phyloP scores from a whole-genome alignment of 2,329 filamentous ascomycete species.

The Venturia aucupariae region DNA sequence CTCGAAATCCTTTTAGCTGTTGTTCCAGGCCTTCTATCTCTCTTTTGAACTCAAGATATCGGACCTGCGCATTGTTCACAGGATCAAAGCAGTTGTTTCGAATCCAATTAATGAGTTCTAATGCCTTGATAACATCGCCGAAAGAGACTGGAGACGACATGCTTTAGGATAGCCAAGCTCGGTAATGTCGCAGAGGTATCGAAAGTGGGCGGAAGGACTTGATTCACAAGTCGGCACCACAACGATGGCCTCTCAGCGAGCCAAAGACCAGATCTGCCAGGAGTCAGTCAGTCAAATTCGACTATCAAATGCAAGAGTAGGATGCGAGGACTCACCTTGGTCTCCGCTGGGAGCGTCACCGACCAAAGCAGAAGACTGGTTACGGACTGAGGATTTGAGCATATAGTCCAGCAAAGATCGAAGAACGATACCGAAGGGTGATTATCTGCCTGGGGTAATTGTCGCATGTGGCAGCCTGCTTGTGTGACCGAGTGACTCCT shows the following conservation, averaged over 20 bases:
- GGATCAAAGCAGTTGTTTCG: slow-evolving; percentile 17
- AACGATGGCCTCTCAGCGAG: not conserved
- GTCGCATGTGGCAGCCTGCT: no score
- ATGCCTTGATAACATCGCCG: slow-evolving; percentile 12
- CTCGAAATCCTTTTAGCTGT: slow-evolving; percentile 17
- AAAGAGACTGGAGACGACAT: slow-evolving; percentile 10
- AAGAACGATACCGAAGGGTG: no score
- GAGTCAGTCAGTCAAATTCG: no score
- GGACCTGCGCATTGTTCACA: slow-evolving; percentile 18
- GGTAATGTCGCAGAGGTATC: not conserved
- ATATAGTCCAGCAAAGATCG: no score
- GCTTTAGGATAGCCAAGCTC: not conserved
- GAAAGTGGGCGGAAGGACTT: not conserved
- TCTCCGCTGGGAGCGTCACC: no score
- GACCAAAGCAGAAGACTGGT: no score
- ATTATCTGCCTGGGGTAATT: no score
- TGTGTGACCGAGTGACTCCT: no score
- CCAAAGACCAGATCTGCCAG: not conserved
- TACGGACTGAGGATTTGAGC: no score
- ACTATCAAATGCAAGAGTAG: no score
- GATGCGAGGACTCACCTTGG: no score
- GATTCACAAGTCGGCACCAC: not conserved
- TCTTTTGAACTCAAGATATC: slow-evolving; percentile 19
- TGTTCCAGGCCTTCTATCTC: slow-evolving; percentile 19
- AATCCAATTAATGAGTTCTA: slow-evolving; percentile 13